These are phyloP conservation scores for Penicillium sp. DNA, from an alignment of 2,329 filamentous ascomycete species.

Conservation along the genomic window DNA sequence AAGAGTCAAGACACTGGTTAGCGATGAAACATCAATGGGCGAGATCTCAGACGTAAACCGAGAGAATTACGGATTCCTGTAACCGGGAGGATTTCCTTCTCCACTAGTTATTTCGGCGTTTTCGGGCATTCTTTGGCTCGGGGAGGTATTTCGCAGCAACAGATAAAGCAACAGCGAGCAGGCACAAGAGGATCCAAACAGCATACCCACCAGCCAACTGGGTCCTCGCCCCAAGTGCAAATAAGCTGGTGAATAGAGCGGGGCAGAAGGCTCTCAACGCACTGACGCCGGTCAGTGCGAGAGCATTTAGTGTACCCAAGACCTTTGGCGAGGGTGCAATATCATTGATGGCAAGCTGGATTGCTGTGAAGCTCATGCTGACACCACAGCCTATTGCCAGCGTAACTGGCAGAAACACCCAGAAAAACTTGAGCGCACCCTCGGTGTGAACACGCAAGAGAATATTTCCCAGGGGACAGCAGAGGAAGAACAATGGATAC, in stretches of 20 bases:
- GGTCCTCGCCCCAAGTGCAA: conserved; percentile 66
- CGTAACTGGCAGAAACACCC: conserved; percentile 53
- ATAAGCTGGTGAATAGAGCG: conserved; percentile 68
- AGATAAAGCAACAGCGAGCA: conserved; percentile 40
- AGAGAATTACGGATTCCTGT: too few relatives aligned
- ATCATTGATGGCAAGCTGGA: conserved; percentile 76
- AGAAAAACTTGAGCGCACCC: conserved; percentile 57
- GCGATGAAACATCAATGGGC: too few relatives aligned
- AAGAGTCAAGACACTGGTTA: too few relatives aligned
- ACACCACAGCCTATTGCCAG: conserved; percentile 65
- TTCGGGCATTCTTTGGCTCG: conserved; percentile 7
- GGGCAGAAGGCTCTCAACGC: conserved; percentile 69
- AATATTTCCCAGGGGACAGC: conserved; percentile 59
- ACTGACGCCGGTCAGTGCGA: conserved; percentile 66
- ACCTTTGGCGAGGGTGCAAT: conserved; percentile 67
- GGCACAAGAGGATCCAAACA: conserved; percentile 55
- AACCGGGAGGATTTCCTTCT: background rate
- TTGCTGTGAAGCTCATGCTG: conserved; percentile 70
- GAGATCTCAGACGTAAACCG: too few relatives aligned
- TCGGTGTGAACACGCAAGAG: conserved; percentile 53
- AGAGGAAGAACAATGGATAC: conserved; percentile 68
- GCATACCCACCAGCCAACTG: conserved; percentile 68
- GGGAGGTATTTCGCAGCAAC: conserved; percentile 28
- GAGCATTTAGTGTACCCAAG: conserved; percentile 72
- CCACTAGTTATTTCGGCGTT: background rate